Evolutionary conservation across 2,329 filamentous ascomycete genomes (phyloP), one percentile per base, ranked within the genome.

Genomic region (Phaeosphaeriaceae sp.): DNA sequence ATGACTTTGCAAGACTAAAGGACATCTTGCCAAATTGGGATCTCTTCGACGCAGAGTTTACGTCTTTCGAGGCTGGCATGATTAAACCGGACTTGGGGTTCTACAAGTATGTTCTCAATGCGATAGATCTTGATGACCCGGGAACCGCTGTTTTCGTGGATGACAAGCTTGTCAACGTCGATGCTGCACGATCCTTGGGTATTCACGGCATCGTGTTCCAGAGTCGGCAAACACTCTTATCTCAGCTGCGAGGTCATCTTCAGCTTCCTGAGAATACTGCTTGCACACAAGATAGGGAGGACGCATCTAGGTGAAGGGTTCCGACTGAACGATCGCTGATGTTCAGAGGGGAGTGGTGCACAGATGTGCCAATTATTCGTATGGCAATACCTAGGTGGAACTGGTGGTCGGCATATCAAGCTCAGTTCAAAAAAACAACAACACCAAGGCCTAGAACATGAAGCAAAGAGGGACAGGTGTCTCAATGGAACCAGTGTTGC

Each of bases 21-120:
- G 44, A 24, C 7, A 65, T 65, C 41, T 56, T 72, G 21, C 36
- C 54, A 1, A 69, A 73, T 40, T 78, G 74, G 75, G 49, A 58
- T 7, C 52, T 77, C 2, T 79, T 79, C 40, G 70, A 78, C 54
- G 55, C 49, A 20, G 66, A 77, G 3, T 78, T 76, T 52, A 71
- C 73, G 2, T 79, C 76, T 1, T 70, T 65, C 22, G 60, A 65
- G 1, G 66, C 68, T 20, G 75, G 76, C 17, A 72, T 72, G 65
- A 67, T 72, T 10, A 79, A 79, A 60, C 77, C 76, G 11, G 71
- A 76, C n/a, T 56, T 66, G 2, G 54, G 57, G 3, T 80, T 76
- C 61, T 78, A 75, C 59, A 54, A 57, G n/a, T 57, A 74, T 44
- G 74, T 78, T 9, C 61, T 78, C 13, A 44, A 69, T 1, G 53